Percentiles rank a stretch among this genome's conserved stretches.
Conservation (phyloP, 257 asterid species). For the Nicotiana attenuata region DNA sequence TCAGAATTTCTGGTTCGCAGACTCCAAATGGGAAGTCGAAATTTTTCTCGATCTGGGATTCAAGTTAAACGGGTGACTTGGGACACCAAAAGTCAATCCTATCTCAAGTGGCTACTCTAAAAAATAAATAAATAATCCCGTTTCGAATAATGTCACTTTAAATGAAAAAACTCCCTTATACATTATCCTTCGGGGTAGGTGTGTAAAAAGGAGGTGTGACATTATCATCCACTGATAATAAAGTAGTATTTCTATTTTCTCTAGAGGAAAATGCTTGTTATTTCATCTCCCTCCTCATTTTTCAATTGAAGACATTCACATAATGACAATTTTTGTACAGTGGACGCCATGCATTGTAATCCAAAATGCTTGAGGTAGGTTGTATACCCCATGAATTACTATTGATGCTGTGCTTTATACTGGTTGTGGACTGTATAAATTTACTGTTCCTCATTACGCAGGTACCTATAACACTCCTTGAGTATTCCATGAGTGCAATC, state of each 20-base stretch:
- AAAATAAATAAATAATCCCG: no score
- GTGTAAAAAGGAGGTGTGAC: no score
- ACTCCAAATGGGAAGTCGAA: no score
- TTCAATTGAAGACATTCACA: background rate
- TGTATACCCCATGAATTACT: background rate
- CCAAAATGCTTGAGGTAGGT: constrained; percentile 80
- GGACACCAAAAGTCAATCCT: no score
- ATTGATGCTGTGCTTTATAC: background rate
- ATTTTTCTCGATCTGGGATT: no score
- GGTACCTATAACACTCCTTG: constrained; percentile 72
- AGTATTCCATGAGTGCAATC: constrained; percentile 72
- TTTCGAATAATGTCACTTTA: no score
- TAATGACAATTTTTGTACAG: constrained; percentile 36
- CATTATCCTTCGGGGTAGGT: no score
- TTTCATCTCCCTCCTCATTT: background rate
- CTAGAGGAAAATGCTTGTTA: background rate
- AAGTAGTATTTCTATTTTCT: background rate
- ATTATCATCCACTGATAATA: background rate
- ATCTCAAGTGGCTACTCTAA: no score
- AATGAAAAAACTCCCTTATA: no score
- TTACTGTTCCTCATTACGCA: constrained; percentile 17
- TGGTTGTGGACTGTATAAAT: background rate
- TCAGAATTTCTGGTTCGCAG: no score
- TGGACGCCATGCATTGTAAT: constrained; percentile 94
- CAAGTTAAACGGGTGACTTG: no score